Evolutionary conservation across 2,329 filamentous ascomycete genomes (phyloP), one percentile per base, ranked within the genome.

Genomic region (Penicillium digitatum): DNA sequence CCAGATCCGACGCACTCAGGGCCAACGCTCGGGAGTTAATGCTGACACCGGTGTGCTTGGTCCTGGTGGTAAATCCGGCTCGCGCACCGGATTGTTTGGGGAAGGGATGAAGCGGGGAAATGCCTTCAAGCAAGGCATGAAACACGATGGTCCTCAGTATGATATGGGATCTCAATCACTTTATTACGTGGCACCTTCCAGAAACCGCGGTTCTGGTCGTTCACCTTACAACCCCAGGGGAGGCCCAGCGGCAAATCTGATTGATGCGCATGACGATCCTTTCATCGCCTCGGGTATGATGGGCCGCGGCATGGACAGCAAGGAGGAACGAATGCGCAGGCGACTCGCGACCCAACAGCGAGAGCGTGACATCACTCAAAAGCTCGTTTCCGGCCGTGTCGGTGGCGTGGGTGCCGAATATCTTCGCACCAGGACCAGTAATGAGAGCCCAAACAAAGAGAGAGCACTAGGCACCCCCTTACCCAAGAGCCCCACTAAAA

Each of bases 11-110:
- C 92, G 89, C 68, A 82, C 84, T 68, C 80, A 83, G 29, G 78
- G 83, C 11, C 78, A 81, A 1, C 82, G 92, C 34, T 86, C 92
- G 78, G 91, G 95, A 67, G 81, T 96, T 57, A 95, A 92, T 67
- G 82, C 80, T 12, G 87, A 86, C 72, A 82, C 81, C 3, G 79
- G 79, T 24, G 76, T 81, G 47, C 78, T 78, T 58, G 74, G 69
- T 31, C 70, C 67, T 39, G 72, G 69, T 44, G 71, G 69, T 40
- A 65, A 69, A 39, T 68, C 67, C 27, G 69, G 71, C 12, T 66
- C 70, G 20, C 81, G 79, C 5, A 78, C 75, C n/a, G 74, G 72
- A 43, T 71, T 70, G 26, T 74, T 68, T 32, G 66, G 64, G 18
- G 64, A 69, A 26, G 60, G 63, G 50, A 38, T 1, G 10, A 55